Percentiles rank a stretch among this genome's conserved stretches.
These are phyloP conservation scores for Aspergillus diversus DNA, from an alignment of 495 filamentous ascomycete species.

Conservation along the genomic window DNA sequence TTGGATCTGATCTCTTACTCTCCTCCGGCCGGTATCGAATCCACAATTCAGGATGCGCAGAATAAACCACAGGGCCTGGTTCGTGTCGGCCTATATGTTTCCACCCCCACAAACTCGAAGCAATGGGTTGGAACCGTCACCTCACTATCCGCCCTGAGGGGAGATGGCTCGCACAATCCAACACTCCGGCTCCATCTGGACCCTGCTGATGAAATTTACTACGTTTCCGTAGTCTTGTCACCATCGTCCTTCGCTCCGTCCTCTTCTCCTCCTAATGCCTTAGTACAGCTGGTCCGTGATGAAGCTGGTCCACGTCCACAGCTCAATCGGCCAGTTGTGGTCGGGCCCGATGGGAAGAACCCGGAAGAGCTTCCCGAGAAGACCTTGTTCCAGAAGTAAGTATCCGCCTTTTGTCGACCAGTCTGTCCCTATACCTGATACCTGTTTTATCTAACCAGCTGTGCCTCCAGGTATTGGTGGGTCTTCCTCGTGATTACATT, in stretches of 20 bases:
- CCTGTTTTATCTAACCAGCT: conserved; percentile 11
- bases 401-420: not conserved
- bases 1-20: conserved; percentile 42
- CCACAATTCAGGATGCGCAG: not conserved
- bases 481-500: conserved; percentile 47
- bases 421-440: not conserved
- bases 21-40: conserved; percentile 26
- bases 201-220: conserved; percentile 40
- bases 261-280: conserved; percentile 23
- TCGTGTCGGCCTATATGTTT: conserved; percentile 44
- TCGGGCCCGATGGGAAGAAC: conserved; percentile 43
- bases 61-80: conserved; percentile 28
- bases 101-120: conserved; percentile 30
- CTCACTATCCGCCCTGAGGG: conserved; percentile 33
- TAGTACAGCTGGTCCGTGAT: not conserved
- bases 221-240: conserved; percentile 35
- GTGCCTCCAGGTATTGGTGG: conserved; percentile 49
- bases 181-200: conserved; percentile 43
- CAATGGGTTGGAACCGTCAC: conserved; percentile 49
- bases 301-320: conserved; percentile 37
- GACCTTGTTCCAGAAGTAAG: conserved; percentile 52
- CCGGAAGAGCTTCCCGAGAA: conserved; percentile 45
- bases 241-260: conserved; percentile 12
- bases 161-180: conserved; percentile 25
- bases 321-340: conserved; percentile 46